Evolutionary conservation across 2,329 filamentous ascomycete species (phyloP), one percentile per base, ranked within the genome.

Genomic region (Ascochyta fabae): DNA sequence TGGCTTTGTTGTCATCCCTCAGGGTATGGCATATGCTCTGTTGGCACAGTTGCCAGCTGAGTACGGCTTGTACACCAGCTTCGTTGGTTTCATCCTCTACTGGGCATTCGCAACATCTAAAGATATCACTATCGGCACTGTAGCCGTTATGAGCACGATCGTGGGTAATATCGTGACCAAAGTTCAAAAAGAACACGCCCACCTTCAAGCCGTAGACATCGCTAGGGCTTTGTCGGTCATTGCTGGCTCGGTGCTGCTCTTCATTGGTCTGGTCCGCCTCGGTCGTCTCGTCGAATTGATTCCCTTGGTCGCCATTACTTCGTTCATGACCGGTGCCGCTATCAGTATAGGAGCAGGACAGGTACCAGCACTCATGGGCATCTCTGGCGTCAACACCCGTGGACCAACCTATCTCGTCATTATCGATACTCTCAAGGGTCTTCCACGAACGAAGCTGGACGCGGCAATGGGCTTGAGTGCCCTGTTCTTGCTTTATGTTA

Each of bases 21-120:
- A 97, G 73, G 89, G 91, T 59, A 97, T 98, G 94, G 93, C 94
- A 0, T 98, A 98, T 77, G 93, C 94, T 27, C 82, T 88, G 58
- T 83, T 98, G 24, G 94, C 94, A 40, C 84, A 88, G 58, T 82
- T 98, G n/a, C 83, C 86, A 0, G 85, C 89, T 6, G 83, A 98
- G 71, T 98, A 88, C 69, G 94, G 94, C 48, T 84, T 98, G 0
- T 96, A 96, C 77, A 95, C 94, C 0, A 97, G 94, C 0, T 98
- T 99, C 72, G 95, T 97, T 84, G 95, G 94, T 46, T 93, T 96
- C 15, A 75, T 96, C 60, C 83, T 96, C 58, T 99, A 99, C 78
- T 98, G 94, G 94, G 90, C 97, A 72, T 98, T 98, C 70, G 95
- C 93, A 31, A 99, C 95, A 0, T 97, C 94, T 13, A 99, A 98